A percentile compares a stretch with the other conserved stretches of the same genome.
Evolutionary conservation across 2,329 filamentous ascomycete genomes (phyloP).

Genomic region (Penicillium sp.): DNA sequence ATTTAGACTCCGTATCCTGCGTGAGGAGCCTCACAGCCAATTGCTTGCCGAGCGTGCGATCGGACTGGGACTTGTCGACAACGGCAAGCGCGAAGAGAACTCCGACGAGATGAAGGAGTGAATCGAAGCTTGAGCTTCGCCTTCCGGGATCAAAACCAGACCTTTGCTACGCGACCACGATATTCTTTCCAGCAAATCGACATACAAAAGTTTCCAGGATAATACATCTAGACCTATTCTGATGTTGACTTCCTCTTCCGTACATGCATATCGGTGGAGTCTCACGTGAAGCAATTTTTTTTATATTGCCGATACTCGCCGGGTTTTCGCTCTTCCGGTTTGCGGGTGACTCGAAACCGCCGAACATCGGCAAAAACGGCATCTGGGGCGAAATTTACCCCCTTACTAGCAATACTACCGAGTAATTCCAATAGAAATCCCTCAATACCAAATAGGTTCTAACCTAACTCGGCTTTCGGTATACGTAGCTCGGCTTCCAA

Average conservation of each 20-base stretch:
- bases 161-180: slow-evolving; percentile 12
- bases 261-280: slow-evolving; percentile 13
- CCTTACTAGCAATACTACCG: slow-evolving; percentile 26
- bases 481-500: slow-evolving; percentile 7
- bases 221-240: slow-evolving; percentile 1
- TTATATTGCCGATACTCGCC: slow-evolving; percentile 32
- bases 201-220: slow-evolving; percentile 3
- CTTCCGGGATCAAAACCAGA: slow-evolving; percentile 4
- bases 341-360: slow-evolving; percentile 26
- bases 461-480: slow-evolving; percentile 22
- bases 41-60: slow-evolving; percentile 79
- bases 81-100: slow-evolving; percentile 48
- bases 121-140: slow-evolving; percentile 2
- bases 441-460: slow-evolving; percentile 25
- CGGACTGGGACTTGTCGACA: slow-evolving; percentile 65
- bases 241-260: slow-evolving; percentile 3
- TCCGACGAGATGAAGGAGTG: slow-evolving; percentile 43
- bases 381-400: slow-evolving; percentile 27
- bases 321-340: slow-evolving; percentile 23
- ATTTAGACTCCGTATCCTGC: slow-evolving; percentile 71
- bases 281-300: slow-evolving; percentile 23
- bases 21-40: slow-evolving; percentile 81
- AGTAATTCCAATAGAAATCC: slow-evolving; percentile 27
- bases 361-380: slow-evolving; percentile 27
- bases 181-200: slow-evolving; percentile 7